Evolutionary conservation across 23 red algal species (phyloP).

Genomic region (Porphyridium purpureum): DNA sequence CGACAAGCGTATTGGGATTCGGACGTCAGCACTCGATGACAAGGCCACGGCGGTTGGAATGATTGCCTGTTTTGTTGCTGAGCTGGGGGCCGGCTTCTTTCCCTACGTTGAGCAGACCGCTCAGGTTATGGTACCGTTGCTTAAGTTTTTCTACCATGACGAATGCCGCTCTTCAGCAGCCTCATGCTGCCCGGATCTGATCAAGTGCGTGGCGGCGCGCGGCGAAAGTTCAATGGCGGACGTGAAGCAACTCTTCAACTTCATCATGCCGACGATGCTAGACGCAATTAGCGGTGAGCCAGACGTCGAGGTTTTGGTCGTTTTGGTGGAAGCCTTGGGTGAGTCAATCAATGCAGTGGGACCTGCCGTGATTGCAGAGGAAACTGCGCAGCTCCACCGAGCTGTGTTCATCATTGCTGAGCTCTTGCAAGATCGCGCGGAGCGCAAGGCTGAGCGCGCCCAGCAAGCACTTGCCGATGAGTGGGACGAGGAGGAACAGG

Average conservation of each 20-base stretch:
- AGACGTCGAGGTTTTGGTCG: constrained; percentile 62
- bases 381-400: too few species aligned
- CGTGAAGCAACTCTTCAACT: constrained; percentile 28
- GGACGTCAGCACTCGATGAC: constrained; percentile 74
- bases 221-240: constrained; percentile 22
- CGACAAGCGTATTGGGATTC: constrained; percentile 85
- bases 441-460: constrained; percentile 46
- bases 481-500: constrained; percentile 71
- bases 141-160: constrained; percentile 96
- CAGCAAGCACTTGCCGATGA: constrained; percentile 33
- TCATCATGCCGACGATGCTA: constrained; percentile 45
- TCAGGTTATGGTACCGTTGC: constrained; percentile 67
- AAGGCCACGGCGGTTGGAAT: constrained; percentile 73
- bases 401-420: too few species aligned
- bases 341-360: constrained; percentile 26
- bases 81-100: constrained; percentile 65
- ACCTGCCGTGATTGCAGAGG: constrained; percentile 14
- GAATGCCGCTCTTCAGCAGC: constrained; percentile 67
- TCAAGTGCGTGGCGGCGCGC: constrained; percentile 45
- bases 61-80: constrained; percentile 78
- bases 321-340: constrained; percentile 58
- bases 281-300: constrained; percentile 62
- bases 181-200: constrained; percentile 61
- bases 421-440: constrained; percentile 49
- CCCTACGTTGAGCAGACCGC: constrained; percentile 62